Evolutionary conservation across 1,139 yeast genomes (phyloP).

Genomic region (Blastobotrys serpentis): DNA sequence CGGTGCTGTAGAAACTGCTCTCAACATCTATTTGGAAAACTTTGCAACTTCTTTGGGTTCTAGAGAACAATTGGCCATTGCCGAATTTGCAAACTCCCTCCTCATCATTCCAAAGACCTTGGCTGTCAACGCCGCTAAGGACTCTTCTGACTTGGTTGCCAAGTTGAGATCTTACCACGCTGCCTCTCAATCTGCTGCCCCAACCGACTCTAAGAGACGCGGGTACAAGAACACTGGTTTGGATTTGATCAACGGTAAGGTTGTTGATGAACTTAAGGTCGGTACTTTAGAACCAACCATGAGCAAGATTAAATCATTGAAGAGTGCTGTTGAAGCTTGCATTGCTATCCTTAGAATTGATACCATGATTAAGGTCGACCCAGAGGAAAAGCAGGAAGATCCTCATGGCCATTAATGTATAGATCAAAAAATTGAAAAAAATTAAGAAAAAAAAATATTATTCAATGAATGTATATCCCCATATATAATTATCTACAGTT

Average conservation of each 20-base stretch:
- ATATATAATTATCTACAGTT: too few species aligned
- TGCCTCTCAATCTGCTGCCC: slow-evolving; percentile 84
- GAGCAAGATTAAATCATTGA: slow-evolving; percentile 86
- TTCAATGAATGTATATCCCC: neutral
- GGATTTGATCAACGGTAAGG: slow-evolving; percentile 86
- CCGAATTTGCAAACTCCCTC: slow-evolving; percentile 91
- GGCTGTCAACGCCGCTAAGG: slow-evolving; percentile 97
- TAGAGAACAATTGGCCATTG: slow-evolving; percentile 96
- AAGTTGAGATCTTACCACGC: slow-evolving; percentile 96
- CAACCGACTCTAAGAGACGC: slow-evolving; percentile 77
- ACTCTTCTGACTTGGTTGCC: slow-evolving; percentile 90
- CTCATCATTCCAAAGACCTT: slow-evolving; percentile 93
- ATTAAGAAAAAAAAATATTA: neutral
- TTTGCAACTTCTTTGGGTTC: slow-evolving; percentile 98
- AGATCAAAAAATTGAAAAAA: too few species aligned
- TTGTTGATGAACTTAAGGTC: slow-evolving; percentile 75
- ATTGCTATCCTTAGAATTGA: slow-evolving; percentile 96
- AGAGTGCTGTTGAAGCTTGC: slow-evolving; percentile 97
- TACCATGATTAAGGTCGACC: slow-evolving; percentile 96
- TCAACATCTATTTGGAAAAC: slow-evolving; percentile 91
- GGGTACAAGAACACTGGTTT: slow-evolving; percentile 88
- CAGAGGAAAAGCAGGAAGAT: slow-evolving; percentile 91
- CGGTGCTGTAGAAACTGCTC: slow-evolving; percentile 96
- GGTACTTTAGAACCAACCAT: slow-evolving; percentile 97
- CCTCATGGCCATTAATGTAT: slow-evolving; percentile 33